Evolutionary conservation across 352 stramenopile genomes (phyloP).

Genomic region (Globisporangium barbulae): DNA sequence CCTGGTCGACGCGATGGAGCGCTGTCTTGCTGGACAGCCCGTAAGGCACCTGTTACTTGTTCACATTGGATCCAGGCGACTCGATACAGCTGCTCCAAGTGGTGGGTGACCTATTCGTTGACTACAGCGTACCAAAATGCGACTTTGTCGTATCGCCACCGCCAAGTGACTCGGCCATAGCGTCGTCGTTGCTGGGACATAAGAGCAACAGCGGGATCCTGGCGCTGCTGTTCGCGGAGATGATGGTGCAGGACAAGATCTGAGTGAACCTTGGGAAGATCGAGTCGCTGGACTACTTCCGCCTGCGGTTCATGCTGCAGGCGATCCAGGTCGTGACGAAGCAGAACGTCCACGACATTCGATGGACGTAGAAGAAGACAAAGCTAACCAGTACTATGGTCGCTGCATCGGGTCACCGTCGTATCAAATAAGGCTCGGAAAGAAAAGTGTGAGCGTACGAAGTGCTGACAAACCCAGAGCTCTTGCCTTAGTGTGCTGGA

Average conservation of each 20-base stretch:
- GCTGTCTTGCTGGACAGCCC: neutral
- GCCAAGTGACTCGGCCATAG: neutral
- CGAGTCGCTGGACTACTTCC: slow-evolving; percentile 11
- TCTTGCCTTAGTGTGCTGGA: too few relatives aligned
- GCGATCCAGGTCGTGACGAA: slow-evolving; percentile 8
- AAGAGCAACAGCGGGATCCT: slow-evolving; percentile 8
- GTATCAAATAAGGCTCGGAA: too few relatives aligned
- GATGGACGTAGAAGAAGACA: too few relatives aligned
- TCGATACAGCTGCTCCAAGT: neutral
- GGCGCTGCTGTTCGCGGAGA: slow-evolving; percentile 13
- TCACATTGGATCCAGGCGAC: neutral
- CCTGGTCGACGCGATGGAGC: neutral
- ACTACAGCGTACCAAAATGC: neutral
- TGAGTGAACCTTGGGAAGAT: neutral
- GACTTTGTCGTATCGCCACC: neutral
- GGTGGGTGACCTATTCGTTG: neutral
- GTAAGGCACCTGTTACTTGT: neutral
- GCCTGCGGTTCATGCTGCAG: slow-evolving; percentile 11
- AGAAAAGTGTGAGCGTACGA: too few relatives aligned
- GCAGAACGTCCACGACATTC: neutral
- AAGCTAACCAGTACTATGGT: too few relatives aligned
- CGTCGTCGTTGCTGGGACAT: neutral
- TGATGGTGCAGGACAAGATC: neutral
- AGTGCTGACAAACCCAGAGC: too few relatives aligned
- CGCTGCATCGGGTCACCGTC: too few relatives aligned